Base-by-base conservation (phyloP, 805 yeast genomes). In the Blastobotrys attinorum region DNA sequence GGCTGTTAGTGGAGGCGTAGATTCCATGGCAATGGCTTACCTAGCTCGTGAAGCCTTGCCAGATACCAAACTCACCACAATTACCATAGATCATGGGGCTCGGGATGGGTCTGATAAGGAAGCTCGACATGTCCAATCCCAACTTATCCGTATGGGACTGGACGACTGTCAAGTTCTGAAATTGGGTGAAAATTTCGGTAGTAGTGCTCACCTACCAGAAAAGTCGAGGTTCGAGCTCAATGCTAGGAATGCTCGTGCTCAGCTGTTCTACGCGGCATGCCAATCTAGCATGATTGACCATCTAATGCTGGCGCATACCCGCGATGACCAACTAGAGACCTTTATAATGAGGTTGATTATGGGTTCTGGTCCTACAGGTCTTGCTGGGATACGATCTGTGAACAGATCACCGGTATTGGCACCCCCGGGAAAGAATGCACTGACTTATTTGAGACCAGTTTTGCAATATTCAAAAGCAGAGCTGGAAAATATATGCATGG, bases 1-100 rank as follows among this genome's bases (percentile, higher is more conserved):
- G 15, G 87, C 88, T 0, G 70, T 84, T 1, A 79, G 87, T 13
- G 95, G 95, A 1, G 94, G 94, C 1, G 87, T 81, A 0, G 94
- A 84, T 56, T 83, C 92, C 1, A 78, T 83, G 77, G 79, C 83
- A 11, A 58, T 84, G 36, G 68, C 83, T 0, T 71, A 71, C 49
- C 62, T 82, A 16, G 58, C 80, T 3, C 47, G 64, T 0, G 58
- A 62, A 21, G 45, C 41, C 2, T 42, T 47, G 2, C 48, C 62
- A 38, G 53, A 60, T 4, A 55, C 63, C 2, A 46, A 51, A 1
- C 49, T 74, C 16, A 25, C 47, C 21, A 85, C 87, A 2, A 65
- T 81, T 31, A 80, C 89, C 0, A 72, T 84, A 0, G 82, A 85
- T 57, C 94, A 84, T 55, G 63, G 65, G 13, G 66, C 76, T 39